These are phyloP conservation scores for Camellia granthamiana DNA, from an alignment of 148 eudicot species.

Conservation along the genomic window DNA sequence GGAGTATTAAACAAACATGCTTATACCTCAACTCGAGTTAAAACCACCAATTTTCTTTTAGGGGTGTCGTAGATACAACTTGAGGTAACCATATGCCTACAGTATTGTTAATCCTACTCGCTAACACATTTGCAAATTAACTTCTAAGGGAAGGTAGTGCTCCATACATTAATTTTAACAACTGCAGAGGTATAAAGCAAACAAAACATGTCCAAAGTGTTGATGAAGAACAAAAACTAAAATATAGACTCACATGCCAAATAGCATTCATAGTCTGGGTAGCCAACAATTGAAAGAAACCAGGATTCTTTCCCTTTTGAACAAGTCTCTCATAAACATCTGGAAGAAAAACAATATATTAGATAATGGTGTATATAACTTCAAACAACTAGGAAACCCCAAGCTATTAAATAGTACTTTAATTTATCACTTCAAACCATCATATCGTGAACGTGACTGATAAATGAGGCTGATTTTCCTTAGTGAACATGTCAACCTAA, in stretches of 20 bases:
- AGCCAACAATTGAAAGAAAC: constrained; percentile 95
- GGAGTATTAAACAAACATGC: not conserved
- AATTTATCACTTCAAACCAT: not conserved
- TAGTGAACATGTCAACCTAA: constrained; percentile 1
- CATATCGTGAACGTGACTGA: not conserved
- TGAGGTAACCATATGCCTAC: not conserved
- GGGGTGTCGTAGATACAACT: not conserved
- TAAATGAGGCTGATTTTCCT: not conserved
- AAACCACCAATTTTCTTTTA: not conserved
- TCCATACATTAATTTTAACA: not conserved
- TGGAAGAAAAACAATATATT: constrained; percentile 23
- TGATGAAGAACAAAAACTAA: not conserved
- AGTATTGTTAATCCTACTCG: not conserved
- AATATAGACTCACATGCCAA: constrained; percentile 85
- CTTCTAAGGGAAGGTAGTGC: not conserved
- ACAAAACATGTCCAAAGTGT: not conserved
- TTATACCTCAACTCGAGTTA: not conserved
- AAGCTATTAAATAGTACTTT: not conserved
- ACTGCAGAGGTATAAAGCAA: not conserved
- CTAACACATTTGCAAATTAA: not conserved
- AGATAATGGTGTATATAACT: not conserved
- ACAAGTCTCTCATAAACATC: constrained; percentile 97
- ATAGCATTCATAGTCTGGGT: constrained; percentile 97
- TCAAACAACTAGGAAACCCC: not conserved
- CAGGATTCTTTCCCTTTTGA: constrained; percentile 82